Evolutionary conservation across 371 early-diverging fungal genomes (phyloP), one percentile per base, ranked within the genome.

Genomic region (Phascolomyces articulosus): DNA sequence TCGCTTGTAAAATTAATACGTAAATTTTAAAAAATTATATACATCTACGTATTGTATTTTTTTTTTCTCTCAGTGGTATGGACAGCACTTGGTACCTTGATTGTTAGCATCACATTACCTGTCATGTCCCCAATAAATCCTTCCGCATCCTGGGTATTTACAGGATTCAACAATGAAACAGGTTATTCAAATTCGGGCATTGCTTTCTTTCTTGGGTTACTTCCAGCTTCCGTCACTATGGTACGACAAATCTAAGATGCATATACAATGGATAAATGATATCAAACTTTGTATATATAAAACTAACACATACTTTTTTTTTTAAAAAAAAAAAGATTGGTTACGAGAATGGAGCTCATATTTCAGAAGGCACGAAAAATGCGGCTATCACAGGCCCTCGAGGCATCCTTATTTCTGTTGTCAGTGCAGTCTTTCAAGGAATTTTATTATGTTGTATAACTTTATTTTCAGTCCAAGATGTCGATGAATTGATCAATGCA

Each of bases 361-460:
- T 81, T 56, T 75, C 76, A 0, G 81, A 81, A 63, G 81, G 78
- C 13, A 81, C 81, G 3, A 68, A 76, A 41, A 71, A 70, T 24
- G 74, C 77, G 6, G 76, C 70, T 56, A 55, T 68, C 21, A 78
- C 77, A 23, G 81, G 77, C n/a, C 81, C 81, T 3, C 72, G 75
- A 7, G 80, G 80, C 23, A 80, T 80, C 29, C 60, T 80, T n/a
- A 65, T 75, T 16, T 72, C 73, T 54, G 72, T 80, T 10, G 28
- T 58, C n/a, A 64, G 69, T 56, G 72, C 81, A 13, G 61, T 76
- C 38, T 28, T 76, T 4, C 78, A 78, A 66, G 75, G 76, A 4
- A 59, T 75, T 48, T 66, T 68, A 18, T 57, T 81, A 11, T 77
- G 75, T 51, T 59, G 77, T 31, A 53, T 73, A 2, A 69, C 66